Conservation (phyloP, 2,329 filamentous ascomycete genomes). For the Venturia effusa region DNA sequence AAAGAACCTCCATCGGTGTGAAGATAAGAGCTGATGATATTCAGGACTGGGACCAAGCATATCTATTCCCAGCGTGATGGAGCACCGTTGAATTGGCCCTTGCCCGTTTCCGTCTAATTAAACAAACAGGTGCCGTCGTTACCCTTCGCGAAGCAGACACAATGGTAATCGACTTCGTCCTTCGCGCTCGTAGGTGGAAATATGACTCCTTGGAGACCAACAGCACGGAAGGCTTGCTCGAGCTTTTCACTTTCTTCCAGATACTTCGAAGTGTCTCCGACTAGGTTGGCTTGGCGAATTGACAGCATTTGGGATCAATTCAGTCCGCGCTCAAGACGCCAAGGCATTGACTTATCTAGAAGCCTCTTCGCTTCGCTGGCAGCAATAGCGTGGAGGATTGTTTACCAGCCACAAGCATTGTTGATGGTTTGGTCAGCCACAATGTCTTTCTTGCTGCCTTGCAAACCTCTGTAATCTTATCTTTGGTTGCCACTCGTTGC, state of each 20-base stretch:
- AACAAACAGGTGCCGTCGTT: slow-evolving; percentile 18
- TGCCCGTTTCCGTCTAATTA: background rate
- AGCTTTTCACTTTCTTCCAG: background rate
- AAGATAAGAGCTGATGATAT: background rate
- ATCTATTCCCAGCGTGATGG: background rate
- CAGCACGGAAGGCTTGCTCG: background rate
- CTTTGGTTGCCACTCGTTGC: slow-evolving; percentile 1
- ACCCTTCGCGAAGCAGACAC: slow-evolving; percentile 23
- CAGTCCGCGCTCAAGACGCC: too few species aligned
- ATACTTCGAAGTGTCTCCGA: background rate
- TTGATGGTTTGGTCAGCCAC: slow-evolving; percentile 15
- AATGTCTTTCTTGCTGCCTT: slow-evolving; percentile 6
- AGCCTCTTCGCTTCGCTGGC: too few species aligned
- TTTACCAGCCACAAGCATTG: too few species aligned
- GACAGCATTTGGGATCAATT: background rate
- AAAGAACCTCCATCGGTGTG: background rate
- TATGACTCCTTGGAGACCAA: slow-evolving; percentile 9
- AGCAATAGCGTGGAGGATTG: too few species aligned
- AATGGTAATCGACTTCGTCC: slow-evolving; percentile 25
- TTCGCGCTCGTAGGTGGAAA: slow-evolving; percentile 19
- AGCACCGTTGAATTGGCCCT: background rate
- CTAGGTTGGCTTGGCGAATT: background rate
- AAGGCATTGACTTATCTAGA: too few species aligned
- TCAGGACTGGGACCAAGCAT: background rate
- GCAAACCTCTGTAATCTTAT: slow-evolving; percentile 1